A percentile compares a stretch with the other conserved stretches of the same genome.
These are phyloP conservation scores for Melampsora americana DNA, from an alignment of 1,284 basidiomycete genomes.

Conservation along the genomic window DNA sequence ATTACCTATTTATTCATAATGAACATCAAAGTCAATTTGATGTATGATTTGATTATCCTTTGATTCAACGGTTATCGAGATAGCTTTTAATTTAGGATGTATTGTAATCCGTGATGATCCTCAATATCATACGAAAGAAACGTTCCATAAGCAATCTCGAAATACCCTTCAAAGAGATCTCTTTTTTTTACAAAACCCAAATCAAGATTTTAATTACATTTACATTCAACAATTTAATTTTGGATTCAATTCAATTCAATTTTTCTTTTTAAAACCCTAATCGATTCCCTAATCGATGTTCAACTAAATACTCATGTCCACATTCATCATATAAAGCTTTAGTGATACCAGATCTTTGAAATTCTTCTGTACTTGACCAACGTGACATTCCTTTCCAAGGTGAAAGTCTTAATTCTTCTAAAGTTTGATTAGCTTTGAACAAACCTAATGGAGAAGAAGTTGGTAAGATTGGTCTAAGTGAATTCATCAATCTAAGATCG, in stretches of 20 bases:
- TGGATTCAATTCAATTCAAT: not conserved
- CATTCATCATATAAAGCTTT: constrained; percentile 83
- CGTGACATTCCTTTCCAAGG: constrained; percentile 90
- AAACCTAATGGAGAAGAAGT: constrained; percentile 70
- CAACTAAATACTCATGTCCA: constrained; percentile 66
- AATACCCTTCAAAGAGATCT: no score
- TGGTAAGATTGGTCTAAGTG: constrained; percentile 74
- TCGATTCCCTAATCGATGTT: constrained; percentile 31
- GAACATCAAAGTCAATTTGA: no score
- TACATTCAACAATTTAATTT: no score
- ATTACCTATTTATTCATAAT: no score
- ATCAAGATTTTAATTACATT: no score
- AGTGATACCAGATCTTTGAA: constrained; percentile 63
- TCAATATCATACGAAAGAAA: no score
- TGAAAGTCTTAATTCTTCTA: constrained; percentile 66
- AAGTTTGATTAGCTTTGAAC: constrained; percentile 57
- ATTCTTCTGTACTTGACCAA: constrained; percentile 68
- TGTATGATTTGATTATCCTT: no score
- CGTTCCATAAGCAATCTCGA: no score
- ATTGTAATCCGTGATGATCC: no score
- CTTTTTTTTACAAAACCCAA: no score
- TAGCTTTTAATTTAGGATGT: no score
- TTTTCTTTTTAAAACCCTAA: constrained; percentile 23
- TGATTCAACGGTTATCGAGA: no score
- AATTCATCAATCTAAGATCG: constrained; percentile 64